Conservation (phyloP, 225 moss, liverwort and hornwort genomes). For the Climacium dendroides region DNA sequence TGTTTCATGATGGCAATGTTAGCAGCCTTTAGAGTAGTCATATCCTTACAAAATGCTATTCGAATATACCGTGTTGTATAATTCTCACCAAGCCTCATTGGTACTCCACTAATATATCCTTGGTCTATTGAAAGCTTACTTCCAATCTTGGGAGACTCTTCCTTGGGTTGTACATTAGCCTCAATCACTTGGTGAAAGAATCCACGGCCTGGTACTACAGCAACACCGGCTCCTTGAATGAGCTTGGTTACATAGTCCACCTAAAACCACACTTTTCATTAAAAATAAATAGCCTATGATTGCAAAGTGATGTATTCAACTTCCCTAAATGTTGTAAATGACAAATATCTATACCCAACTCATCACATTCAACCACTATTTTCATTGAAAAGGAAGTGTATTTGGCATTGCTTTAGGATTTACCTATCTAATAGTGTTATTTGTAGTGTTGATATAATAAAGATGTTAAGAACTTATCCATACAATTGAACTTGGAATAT, state of each 20-base stretch:
- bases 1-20: constrained; percentile 28
- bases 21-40: constrained; percentile 52
- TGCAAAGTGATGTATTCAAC: not conserved
- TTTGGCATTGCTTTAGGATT: not conserved
- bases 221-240: constrained; percentile 56
- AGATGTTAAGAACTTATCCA: not conserved
- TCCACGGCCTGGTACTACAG: constrained; percentile 60
- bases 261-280: constrained; percentile 16
- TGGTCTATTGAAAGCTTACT: not conserved
- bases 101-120: not conserved
- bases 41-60: constrained; percentile 80
- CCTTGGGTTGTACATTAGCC: not conserved
- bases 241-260: constrained; percentile 60
- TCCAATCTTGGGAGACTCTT: not conserved
- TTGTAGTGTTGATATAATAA: not conserved
- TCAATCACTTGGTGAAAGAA: constrained; percentile 40
- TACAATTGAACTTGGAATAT: not conserved
- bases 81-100: not conserved
- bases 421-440: not conserved
- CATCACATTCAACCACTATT: not conserved
- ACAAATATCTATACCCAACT: not conserved
- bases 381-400: not conserved
- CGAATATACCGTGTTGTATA: constrained; percentile 42
- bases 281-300: not conserved
- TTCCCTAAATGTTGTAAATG: not conserved